Percentiles rank a stretch among this genome's conserved stretches.
These are phyloP conservation scores for Linaria vulgaris DNA, from an alignment of 257 asterid genomes.

Conservation along the genomic window DNA sequence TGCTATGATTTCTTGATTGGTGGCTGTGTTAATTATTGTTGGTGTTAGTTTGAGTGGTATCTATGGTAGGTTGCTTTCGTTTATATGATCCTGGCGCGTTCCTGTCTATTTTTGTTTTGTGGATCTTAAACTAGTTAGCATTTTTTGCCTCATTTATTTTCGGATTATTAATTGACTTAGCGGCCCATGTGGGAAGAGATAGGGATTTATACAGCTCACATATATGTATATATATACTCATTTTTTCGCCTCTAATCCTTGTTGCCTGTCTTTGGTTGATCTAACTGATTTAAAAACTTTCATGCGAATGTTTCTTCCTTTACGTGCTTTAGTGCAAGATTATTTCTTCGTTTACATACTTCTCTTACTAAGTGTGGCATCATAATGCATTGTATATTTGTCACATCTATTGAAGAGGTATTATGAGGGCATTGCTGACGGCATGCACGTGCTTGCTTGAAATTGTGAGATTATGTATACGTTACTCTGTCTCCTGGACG, in stretches of 20 bases:
- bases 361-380: neutral
- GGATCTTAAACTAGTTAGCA: constrained; percentile 9
- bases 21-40: neutral
- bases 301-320: neutral
- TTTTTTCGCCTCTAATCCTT: too few species aligned
- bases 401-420: neutral
- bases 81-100: neutral
- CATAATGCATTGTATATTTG: neutral
- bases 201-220: neutral
- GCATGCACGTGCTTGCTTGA: neutral
- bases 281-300: too few species aligned
- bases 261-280: too few species aligned
- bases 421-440: neutral
- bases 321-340: neutral
- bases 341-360: neutral
- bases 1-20: neutral
- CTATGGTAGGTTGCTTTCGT: neutral
- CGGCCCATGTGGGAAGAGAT: neutral
- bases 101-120: neutral
- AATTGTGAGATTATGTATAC: neutral
- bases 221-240: too few species aligned
- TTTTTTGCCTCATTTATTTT: neutral
- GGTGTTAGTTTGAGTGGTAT: neutral
- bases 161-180: neutral
- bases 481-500: neutral